A percentile compares a stretch with the other conserved stretches of the same genome.
These are phyloP conservation scores for Blastomyces parvus DNA, from an alignment of 2,329 filamentous ascomycete genomes.

Conservation along the genomic window DNA sequence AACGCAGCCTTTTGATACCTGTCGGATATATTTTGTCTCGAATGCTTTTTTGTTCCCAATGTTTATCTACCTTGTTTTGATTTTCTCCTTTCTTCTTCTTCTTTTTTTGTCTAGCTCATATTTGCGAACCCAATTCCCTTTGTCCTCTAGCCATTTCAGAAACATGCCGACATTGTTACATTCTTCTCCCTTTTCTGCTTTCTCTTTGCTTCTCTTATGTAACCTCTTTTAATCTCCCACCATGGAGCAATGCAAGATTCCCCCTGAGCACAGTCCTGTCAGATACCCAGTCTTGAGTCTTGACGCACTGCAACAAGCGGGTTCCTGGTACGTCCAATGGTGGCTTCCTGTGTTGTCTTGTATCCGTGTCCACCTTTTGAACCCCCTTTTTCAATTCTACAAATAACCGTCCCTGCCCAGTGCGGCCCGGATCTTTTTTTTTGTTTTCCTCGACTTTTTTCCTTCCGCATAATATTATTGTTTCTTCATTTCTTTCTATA, in stretches of 20 bases:
- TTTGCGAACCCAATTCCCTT: not conserved
- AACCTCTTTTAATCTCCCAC: not conserved
- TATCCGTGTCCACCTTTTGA: not conserved
- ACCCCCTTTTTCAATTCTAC: not conserved
- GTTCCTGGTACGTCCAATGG: not conserved
- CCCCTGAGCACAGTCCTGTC: not conserved
- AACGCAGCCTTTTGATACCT: not conserved
- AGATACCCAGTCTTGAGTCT: not conserved
- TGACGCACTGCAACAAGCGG: not conserved
- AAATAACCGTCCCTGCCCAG: not conserved
- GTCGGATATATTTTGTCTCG: not conserved
- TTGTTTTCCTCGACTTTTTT: not conserved
- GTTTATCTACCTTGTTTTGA: no score
- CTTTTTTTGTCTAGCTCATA: not conserved
- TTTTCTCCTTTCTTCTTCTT: not conserved
- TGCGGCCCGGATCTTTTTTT: not conserved
- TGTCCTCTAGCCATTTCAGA: not conserved
- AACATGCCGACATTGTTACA: not conserved
- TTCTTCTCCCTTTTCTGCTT: not conserved
- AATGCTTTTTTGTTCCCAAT: not conserved
- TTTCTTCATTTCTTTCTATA: conserved; percentile 6
- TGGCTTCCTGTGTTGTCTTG: not conserved
- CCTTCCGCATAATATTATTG: not conserved
- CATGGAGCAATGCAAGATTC: not conserved
- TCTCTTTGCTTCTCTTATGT: not conserved